These are phyloP conservation scores for Rubia tinctorum DNA, from an alignment of 305 asterid genomes.

Conservation along the genomic window DNA sequence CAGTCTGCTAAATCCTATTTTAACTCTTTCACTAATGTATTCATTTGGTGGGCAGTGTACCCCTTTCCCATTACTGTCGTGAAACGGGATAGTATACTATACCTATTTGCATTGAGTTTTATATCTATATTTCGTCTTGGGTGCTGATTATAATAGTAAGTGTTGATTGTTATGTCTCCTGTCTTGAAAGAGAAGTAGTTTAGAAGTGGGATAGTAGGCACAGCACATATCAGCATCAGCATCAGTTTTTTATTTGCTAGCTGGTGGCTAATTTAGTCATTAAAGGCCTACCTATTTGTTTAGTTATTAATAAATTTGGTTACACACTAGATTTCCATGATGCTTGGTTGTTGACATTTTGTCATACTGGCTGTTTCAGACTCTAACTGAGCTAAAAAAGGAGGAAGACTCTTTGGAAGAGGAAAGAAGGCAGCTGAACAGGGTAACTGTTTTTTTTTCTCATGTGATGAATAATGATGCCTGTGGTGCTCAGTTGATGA, in stretches of 20 bases:
- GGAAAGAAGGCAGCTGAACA: slow-evolving; percentile 71
- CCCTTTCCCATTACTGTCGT: background rate
- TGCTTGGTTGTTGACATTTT: background rate
- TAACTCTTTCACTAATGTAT: background rate
- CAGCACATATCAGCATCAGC: background rate
- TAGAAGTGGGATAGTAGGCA: background rate
- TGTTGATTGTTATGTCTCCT: background rate
- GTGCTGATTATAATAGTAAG: background rate
- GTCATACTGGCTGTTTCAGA: slow-evolving; percentile 37
- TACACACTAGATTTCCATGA: slow-evolving; percentile 3
- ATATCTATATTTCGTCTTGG: background rate
- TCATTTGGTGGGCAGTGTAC: background rate
- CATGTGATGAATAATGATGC: background rate
- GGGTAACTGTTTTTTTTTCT: slow-evolving; percentile 38
- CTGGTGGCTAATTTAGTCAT: background rate
- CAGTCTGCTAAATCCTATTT: background rate
- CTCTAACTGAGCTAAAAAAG: slow-evolving; percentile 63
- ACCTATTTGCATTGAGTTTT: background rate
- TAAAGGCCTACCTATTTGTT: background rate
- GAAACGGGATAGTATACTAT: background rate
- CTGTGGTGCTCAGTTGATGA: slow-evolving; percentile 4
- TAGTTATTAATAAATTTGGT: background rate
- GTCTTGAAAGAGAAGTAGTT: background rate
- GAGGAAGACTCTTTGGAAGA: slow-evolving; percentile 53
- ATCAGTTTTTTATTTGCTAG: background rate